A percentile compares a stretch with the other conserved stretches of the same genome.
phyloP scores from a whole-genome alignment of 2,329 filamentous ascomycete genomes.

The Colletotrichum sp. region DNA sequence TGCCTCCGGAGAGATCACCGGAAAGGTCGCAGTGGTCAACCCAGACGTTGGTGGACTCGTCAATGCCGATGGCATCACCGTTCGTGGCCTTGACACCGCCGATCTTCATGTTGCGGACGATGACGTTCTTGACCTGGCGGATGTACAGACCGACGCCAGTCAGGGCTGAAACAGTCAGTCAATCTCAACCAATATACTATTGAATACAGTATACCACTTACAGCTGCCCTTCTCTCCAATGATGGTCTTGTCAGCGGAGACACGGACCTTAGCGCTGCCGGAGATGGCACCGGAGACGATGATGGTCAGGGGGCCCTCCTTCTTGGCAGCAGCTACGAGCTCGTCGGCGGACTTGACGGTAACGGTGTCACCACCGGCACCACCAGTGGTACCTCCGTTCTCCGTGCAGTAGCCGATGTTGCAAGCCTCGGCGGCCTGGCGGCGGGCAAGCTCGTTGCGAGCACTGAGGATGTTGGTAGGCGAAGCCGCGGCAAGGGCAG shows the following conservation, averaged over 20 bases:
- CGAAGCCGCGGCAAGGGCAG: slow-evolving; percentile 16
- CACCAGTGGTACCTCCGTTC: slow-evolving; percentile 34
- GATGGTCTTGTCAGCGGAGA: slow-evolving; percentile 47
- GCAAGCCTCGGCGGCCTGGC: slow-evolving; percentile 25
- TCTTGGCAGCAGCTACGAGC: slow-evolving; percentile 30
- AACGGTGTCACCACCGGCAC: slow-evolving; percentile 31
- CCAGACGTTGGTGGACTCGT: slow-evolving; percentile 53
- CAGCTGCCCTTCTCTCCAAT: slow-evolving; percentile 35
- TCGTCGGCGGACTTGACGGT: slow-evolving; percentile 30
- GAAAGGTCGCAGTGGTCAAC: slow-evolving; percentile 49
- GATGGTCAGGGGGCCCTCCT: slow-evolving; percentile 30
- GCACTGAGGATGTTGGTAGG: slow-evolving; percentile 15
- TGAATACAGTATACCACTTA: background rate
- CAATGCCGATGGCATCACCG: slow-evolving; percentile 59
- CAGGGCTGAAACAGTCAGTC: slow-evolving; percentile 28
- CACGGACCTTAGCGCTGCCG: slow-evolving; percentile 27
- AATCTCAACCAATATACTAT: accelerated
- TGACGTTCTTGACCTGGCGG: slow-evolving; percentile 56
- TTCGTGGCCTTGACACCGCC: slow-evolving; percentile 51
- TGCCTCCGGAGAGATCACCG: slow-evolving; percentile 37
- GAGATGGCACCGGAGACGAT: slow-evolving; percentile 31
- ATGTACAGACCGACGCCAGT: slow-evolving; percentile 56
- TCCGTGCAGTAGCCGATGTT: slow-evolving; percentile 35
- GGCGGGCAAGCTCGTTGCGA: slow-evolving; percentile 13
- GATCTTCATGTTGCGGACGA: slow-evolving; percentile 61